phyloP scores from a whole-genome alignment of 148 eudicot species.

The Oxyria digyna region DNA sequence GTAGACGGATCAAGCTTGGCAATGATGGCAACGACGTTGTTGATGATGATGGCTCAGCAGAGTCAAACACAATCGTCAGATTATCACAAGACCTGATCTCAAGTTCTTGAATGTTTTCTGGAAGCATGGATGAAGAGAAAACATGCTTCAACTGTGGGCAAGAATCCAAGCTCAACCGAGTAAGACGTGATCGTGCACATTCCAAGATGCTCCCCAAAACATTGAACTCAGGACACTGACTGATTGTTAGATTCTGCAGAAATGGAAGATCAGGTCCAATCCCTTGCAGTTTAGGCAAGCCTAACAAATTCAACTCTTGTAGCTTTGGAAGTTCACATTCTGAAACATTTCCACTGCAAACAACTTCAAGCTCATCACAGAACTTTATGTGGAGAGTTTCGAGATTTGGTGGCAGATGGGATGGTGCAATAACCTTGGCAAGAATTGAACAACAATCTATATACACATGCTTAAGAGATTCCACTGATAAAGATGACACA shows the following conservation, averaged over 20 bases:
- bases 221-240: not conserved
- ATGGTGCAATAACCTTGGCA: not conserved
- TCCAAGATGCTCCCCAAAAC: not conserved
- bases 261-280: constrained; percentile 4
- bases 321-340: not conserved
- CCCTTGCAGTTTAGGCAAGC: not conserved
- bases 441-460: constrained; percentile 7
- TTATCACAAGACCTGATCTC: constrained; percentile 3
- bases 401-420: not conserved
- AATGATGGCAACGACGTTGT: not conserved
- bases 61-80: not conserved
- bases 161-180: not conserved
- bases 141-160: not conserved
- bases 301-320: not conserved
- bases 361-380: not conserved
- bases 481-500: not conserved
- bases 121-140: not conserved
- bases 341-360: not conserved
- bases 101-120: not conserved
- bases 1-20: not conserved
- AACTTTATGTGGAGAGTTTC: constrained; percentile 8
- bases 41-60: not conserved
- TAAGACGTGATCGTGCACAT: not conserved
- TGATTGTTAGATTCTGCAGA: not conserved
- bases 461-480: constrained; percentile 3